Conservation (phyloP, 2,329 filamentous ascomycete species). For the Aspergillus brunneoviolaceus region DNA sequence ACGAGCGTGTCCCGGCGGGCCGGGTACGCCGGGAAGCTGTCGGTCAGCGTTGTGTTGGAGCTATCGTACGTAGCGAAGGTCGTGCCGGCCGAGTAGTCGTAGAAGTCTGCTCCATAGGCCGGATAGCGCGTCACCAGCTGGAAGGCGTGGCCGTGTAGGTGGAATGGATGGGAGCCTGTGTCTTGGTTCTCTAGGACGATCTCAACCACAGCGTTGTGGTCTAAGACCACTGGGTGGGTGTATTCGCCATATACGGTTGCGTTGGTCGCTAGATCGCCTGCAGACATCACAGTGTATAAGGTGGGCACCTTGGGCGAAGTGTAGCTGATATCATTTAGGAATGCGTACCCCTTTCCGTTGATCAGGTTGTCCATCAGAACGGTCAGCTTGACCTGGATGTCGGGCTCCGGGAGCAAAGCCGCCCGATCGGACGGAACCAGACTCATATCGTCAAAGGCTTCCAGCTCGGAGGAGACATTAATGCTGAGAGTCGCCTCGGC, state of each 20-base stretch:
- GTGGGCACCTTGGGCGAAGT: slow-evolving; percentile 25
- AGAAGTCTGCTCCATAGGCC: slow-evolving; percentile 57
- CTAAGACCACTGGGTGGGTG: slow-evolving; percentile 53
- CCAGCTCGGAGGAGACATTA: slow-evolving; percentile 48
- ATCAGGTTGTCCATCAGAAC: slow-evolving; percentile 59
- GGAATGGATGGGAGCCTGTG: slow-evolving; percentile 49
- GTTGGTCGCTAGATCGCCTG: slow-evolving; percentile 50
- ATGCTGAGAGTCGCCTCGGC: slow-evolving; percentile 27
- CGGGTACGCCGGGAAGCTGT: slow-evolving; percentile 53
- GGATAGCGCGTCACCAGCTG: slow-evolving; percentile 62
- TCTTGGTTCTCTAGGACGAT: slow-evolving; percentile 48
- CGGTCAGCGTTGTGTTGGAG: slow-evolving; percentile 24
- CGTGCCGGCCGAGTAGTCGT: slow-evolving; percentile 44
- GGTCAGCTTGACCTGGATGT: slow-evolving; percentile 66
- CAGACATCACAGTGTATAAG: slow-evolving; percentile 28
- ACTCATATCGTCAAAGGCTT: slow-evolving; percentile 70
- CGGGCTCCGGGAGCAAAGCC: slow-evolving; percentile 60
- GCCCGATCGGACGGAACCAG: slow-evolving; percentile 69
- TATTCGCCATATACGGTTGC: slow-evolving; percentile 64
- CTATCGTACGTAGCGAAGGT: slow-evolving; percentile 31
- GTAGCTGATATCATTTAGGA: slow-evolving; percentile 30
- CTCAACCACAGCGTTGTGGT: slow-evolving; percentile 43
- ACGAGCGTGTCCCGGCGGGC: slow-evolving; percentile 69
- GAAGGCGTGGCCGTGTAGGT: slow-evolving; percentile 61
- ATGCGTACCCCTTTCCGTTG: slow-evolving; percentile 36